Evolutionary conservation across 805 yeast genomes (phyloP).

Genomic region (Lipomyces oligophaga): DNA sequence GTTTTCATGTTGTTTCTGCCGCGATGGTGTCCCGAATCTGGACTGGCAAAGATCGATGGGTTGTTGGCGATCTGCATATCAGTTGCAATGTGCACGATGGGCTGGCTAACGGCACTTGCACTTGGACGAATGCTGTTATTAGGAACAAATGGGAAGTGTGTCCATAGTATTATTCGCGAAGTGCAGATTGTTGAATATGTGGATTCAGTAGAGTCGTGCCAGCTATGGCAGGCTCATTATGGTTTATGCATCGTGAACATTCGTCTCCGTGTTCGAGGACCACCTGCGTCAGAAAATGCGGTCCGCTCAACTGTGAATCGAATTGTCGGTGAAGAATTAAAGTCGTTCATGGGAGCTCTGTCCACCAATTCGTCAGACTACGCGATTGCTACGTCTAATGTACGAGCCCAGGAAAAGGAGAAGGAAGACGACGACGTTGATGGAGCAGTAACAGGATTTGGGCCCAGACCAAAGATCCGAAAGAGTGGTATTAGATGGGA

Average conservation of each 20-base stretch:
- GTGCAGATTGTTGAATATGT: slow-evolving; percentile 34
- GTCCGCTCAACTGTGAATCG: slow-evolving; percentile 33
- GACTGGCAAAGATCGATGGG: slow-evolving; percentile 35
- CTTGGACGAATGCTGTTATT: slow-evolving; percentile 45
- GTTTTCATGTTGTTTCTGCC: slow-evolving; percentile 11
- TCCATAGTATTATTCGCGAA: slow-evolving; percentile 14
- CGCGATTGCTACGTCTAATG: background rate
- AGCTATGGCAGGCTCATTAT: slow-evolving; percentile 46
- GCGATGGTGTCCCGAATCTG: slow-evolving; percentile 26
- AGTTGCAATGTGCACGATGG: slow-evolving; percentile 41
- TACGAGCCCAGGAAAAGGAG: background rate
- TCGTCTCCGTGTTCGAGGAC: slow-evolving; percentile 37
- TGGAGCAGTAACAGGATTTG: slow-evolving; percentile 13
- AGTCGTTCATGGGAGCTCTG: slow-evolving; percentile 20
- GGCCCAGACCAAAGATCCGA: too few relatives aligned
- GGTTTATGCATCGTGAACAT: slow-evolving; percentile 42
- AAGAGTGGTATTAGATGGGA: slow-evolving; percentile 26
- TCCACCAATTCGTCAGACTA: background rate
- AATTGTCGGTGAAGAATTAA: slow-evolving; percentile 24
- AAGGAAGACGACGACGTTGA: slow-evolving; percentile 13
- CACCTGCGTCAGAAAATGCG: slow-evolving; percentile 35
- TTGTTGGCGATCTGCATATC: slow-evolving; percentile 41
- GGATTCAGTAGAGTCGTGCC: slow-evolving; percentile 34
- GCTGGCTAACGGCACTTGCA: slow-evolving; percentile 41
- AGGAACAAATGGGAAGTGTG: slow-evolving; percentile 42